These are phyloP conservation scores for Gnetum montanum DNA, from an alignment of 75 land plant species.

Conservation along the genomic window DNA sequence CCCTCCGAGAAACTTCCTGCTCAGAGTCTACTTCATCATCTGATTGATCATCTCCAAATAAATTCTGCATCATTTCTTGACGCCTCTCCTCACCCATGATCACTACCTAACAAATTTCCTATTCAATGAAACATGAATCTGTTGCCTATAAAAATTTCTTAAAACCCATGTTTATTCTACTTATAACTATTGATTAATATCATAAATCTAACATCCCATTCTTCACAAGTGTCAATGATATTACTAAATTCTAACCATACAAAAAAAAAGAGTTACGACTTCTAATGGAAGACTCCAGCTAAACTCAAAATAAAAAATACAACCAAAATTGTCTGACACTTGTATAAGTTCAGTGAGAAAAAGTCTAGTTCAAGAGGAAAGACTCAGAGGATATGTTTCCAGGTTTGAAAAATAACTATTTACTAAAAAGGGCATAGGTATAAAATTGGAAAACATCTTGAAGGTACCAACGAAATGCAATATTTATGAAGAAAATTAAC, in stretches of 20 bases:
- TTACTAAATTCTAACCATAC: background rate
- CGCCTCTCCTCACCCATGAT: constrained; percentile 72
- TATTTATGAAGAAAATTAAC: too few relatives aligned
- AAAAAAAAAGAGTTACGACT: constrained; percentile 35
- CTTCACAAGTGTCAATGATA: constrained; percentile 4
- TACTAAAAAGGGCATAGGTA: too few relatives aligned
- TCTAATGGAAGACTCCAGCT: constrained; percentile 11
- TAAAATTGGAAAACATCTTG: too few relatives aligned
- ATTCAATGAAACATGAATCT: background rate
- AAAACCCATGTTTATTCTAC: constrained; percentile 9
- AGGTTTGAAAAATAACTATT: too few relatives aligned
- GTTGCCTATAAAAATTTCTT: background rate
- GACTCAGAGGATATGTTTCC: too few relatives aligned
- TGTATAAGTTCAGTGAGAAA: too few relatives aligned
- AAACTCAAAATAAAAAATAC: too few relatives aligned
- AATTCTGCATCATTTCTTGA: constrained; percentile 97
- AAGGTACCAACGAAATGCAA: too few relatives aligned
- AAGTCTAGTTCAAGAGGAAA: too few relatives aligned
- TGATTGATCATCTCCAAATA: constrained; percentile 81
- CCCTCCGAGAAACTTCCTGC: constrained; percentile 54
- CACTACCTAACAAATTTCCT: constrained; percentile 8
- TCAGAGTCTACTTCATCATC: constrained; percentile 85
- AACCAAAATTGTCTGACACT: too few relatives aligned
- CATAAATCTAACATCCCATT: background rate
- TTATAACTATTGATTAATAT: background rate